These are phyloP conservation scores for Ilyonectria destructans DNA, from an alignment of 2,329 filamentous ascomycete species.

Conservation along the genomic window DNA sequence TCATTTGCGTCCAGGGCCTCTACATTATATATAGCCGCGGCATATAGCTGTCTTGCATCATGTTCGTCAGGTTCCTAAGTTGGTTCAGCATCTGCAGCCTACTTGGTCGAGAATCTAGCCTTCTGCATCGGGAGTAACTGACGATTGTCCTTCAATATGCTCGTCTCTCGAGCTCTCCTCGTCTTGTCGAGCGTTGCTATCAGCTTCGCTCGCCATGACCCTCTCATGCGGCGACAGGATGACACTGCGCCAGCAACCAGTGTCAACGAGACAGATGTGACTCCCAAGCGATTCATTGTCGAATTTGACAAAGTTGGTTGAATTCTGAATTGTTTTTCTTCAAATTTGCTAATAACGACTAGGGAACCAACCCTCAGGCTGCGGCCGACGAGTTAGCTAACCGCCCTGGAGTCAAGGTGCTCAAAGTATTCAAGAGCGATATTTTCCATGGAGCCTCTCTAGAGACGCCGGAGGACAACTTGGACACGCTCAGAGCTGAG, in stretches of 20 bases:
- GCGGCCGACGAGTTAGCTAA: neutral
- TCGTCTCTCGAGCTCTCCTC: neutral
- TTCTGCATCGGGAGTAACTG: neutral
- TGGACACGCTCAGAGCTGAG: conserved; percentile 4
- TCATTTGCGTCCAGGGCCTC: neutral
- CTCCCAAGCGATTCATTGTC: conserved; percentile 9
- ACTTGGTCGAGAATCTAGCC: neutral
- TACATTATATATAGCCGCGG: neutral
- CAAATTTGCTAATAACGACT: neutral
- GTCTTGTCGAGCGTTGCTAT: neutral
- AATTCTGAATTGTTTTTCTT: neutral
- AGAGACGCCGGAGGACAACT: conserved; percentile 7
- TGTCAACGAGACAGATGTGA: conserved; percentile 4
- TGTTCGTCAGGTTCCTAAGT: neutral
- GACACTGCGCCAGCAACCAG: neutral
- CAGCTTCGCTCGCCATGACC: conserved; percentile 3
- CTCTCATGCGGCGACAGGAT: neutral
- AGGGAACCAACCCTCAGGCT: neutral
- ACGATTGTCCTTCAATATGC: neutral
- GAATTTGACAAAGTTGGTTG: conserved; percentile 1
- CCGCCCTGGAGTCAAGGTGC: conserved; percentile 6
- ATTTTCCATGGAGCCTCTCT: conserved; percentile 10
- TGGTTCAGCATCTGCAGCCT: neutral
- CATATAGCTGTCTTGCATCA: neutral
- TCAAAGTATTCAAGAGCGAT: conserved; percentile 9